phyloP scores from a whole-genome alignment of 495 filamentous ascomycete genomes.

The Hypoxylon lienhwacheense region DNA sequence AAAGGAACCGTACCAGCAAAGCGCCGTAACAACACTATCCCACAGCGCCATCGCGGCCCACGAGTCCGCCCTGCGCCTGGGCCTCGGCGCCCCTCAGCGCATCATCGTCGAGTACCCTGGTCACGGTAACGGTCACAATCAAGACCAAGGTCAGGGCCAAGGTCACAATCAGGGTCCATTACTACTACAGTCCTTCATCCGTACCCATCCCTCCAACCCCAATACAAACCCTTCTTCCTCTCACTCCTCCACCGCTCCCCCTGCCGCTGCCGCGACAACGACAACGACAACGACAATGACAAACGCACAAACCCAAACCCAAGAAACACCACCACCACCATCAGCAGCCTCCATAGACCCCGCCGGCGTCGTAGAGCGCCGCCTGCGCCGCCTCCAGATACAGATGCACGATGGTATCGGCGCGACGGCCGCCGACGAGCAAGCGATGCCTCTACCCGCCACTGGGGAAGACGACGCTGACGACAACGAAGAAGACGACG shows the following conservation, averaged over 20 bases:
- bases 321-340: background rate
- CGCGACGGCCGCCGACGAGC: background rate
- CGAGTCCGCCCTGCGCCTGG: conserved; percentile 42
- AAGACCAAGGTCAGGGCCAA: too few species aligned
- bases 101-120: conserved; percentile 47
- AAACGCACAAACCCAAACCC: background rate
- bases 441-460: too few species aligned
- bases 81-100: conserved; percentile 43
- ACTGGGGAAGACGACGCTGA: background rate
- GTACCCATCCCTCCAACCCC: conserved; percentile 17
- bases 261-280: too few species aligned
- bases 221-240: conserved; percentile 1
- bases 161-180: conserved; percentile 40
- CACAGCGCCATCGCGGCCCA: conserved; percentile 44
- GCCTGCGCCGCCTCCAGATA: conserved; percentile 26
- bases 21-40: conserved; percentile 44
- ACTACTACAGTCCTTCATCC: conserved; percentile 43
- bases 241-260: too few species aligned
- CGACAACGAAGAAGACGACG: conserved; percentile 14
- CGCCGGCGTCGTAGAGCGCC: conserved; percentile 7
- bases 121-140: too few species aligned
- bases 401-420: conserved; percentile 2
- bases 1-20: conserved; percentile 27
- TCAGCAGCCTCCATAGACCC: background rate
- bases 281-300: too few species aligned